phyloP scores from a whole-genome alignment of 2,329 filamentous ascomycete species.

The Madurella mycetomatis region DNA sequence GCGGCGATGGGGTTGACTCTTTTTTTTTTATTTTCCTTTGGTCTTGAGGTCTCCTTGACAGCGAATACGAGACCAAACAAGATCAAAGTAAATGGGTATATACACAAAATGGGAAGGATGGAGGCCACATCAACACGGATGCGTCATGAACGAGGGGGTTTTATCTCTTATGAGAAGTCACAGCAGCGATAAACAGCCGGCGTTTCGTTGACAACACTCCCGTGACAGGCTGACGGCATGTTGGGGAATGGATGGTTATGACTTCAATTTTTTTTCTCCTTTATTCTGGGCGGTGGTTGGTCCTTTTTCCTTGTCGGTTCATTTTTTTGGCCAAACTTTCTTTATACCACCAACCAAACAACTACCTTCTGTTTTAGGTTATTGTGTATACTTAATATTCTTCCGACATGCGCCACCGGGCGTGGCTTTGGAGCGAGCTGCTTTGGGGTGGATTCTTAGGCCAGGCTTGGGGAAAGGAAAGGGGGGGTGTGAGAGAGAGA shows the following conservation, averaged over 20 bases:
- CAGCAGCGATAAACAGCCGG: too few relatives aligned
- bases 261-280: background rate
- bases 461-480: background rate
- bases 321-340: background rate
- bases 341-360: too few relatives aligned
- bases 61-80: too few relatives aligned
- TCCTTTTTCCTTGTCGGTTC: background rate
- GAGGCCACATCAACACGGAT: too few relatives aligned
- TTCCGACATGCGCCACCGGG: conserved; percentile 9
- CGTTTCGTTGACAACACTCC: too few relatives aligned
- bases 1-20: background rate
- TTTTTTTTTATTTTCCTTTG: background rate
- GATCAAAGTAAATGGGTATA: too few relatives aligned
- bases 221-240: too few relatives aligned
- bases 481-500: background rate
- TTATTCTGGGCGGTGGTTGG: background rate
- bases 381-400: conserved; percentile 19
- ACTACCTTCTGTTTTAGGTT: background rate
- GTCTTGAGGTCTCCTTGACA: too few relatives aligned
- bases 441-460: conserved; percentile 3
- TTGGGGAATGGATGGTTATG: background rate
- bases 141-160: too few relatives aligned
- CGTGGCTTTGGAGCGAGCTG: conserved; percentile 11
- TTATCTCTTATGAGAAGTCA: too few relatives aligned
- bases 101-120: too few relatives aligned